Conservation (phyloP, 306 rosid species). For the Cicer judaicum region DNA sequence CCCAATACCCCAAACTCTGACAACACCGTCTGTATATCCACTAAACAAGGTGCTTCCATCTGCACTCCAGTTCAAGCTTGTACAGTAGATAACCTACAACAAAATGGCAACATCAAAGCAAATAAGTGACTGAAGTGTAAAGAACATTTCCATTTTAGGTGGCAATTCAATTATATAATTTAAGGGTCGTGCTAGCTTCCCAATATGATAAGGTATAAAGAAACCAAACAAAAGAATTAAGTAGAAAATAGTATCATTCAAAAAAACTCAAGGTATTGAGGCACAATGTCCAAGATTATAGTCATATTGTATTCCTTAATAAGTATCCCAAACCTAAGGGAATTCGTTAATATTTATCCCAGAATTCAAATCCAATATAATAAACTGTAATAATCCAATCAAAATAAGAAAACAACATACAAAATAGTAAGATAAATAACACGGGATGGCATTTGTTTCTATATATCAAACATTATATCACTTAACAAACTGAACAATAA, state of each 20-base stretch:
- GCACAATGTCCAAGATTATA: no score
- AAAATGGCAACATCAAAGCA: neutral
- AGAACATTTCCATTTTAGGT: no score
- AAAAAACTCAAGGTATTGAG: no score
- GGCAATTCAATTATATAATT: no score
- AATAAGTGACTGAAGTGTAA: neutral
- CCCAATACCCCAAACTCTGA: constrained; percentile 94
- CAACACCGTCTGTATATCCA: constrained; percentile 92
- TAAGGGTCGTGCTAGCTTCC: no score
- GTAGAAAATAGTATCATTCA: no score
- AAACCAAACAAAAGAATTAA: no score
- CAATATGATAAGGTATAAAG: no score
- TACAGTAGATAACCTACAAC: constrained; percentile 79
- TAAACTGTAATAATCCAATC: neutral
- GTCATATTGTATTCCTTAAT: no score
- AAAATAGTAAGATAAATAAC: no score
- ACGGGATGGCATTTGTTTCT: neutral
- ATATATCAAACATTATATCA: neutral
- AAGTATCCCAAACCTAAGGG: no score
- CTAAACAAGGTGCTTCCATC: constrained; percentile 99
- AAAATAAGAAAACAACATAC: neutral
- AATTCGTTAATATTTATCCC: no score
- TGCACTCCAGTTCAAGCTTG: constrained; percentile 89
- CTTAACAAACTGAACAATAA: neutral
- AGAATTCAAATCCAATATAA: neutral